Conservation (phyloP, 2,329 filamentous ascomycete species). For the Coniosporium uncinatum region DNA sequence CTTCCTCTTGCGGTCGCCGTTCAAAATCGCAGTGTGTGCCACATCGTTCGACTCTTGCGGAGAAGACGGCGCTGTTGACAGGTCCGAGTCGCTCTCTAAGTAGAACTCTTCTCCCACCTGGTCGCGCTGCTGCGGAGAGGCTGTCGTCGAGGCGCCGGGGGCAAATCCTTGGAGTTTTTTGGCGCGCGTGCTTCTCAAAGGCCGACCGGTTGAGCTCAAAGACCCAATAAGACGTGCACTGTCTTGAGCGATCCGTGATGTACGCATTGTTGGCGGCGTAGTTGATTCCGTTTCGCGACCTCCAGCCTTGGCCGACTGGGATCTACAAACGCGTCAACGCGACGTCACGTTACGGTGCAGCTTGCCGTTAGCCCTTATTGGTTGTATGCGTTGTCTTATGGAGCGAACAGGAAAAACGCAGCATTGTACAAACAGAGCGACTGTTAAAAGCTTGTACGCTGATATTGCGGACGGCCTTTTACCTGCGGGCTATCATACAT, state of each 20-base stretch:
- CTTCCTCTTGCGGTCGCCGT: background rate
- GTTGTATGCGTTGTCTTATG: no score
- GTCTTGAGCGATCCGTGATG: slow-evolving; percentile 6
- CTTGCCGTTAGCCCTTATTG: no score
- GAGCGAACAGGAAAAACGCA: no score
- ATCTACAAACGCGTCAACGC: no score
- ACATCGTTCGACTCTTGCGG: background rate
- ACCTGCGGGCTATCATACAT: no score
- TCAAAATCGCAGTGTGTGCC: background rate
- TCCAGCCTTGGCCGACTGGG: no score
- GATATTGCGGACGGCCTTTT: no score
- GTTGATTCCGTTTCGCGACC: no score
- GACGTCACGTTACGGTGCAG: no score
- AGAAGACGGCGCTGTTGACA: background rate
- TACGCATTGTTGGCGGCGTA: slow-evolving; percentile 8
- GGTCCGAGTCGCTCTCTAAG: background rate
- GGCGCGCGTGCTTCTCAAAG: background rate
- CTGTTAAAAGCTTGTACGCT: no score
- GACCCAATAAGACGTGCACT: slow-evolving; percentile 2
- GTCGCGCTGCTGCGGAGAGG: background rate
- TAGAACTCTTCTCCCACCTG: background rate
- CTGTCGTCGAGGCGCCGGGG: no score
- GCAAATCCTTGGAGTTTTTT: background rate
- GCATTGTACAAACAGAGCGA: no score
- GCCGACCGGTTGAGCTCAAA: background rate